A percentile compares a stretch with the other conserved stretches of the same genome.
Conservation (phyloP, 2,329 filamentous ascomycete genomes). For the Cladosporium sphaerospermum region DNA sequence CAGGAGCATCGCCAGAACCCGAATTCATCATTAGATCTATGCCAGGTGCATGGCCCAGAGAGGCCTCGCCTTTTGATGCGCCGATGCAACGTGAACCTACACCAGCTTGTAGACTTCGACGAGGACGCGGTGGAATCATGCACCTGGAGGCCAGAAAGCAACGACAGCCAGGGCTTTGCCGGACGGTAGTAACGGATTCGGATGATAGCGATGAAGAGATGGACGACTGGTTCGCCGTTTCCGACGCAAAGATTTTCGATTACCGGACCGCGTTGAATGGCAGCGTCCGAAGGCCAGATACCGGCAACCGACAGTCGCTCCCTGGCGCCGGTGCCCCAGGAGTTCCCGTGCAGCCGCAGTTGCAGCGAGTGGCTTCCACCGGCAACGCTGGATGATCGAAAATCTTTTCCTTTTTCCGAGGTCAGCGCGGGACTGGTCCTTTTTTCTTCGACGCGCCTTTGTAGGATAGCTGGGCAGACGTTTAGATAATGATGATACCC, state of each 20-base stretch:
- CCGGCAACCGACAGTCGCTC: slow-evolving; percentile 10
- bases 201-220: slow-evolving; percentile 71
- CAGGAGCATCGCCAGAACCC: slow-evolving; percentile 20
- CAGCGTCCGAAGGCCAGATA: slow-evolving; percentile 16
- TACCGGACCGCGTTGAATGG: slow-evolving; percentile 55
- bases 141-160: slow-evolving; percentile 64
- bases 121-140: slow-evolving; percentile 75
- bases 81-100: slow-evolving; percentile 16
- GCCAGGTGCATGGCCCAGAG: slow-evolving; percentile 15
- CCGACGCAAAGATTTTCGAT: slow-evolving; percentile 57
- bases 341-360: slow-evolving; percentile 4
- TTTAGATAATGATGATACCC: slow-evolving; percentile 16
- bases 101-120: slow-evolving; percentile 73
- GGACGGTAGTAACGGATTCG: slow-evolving; percentile 62
- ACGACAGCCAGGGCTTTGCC: slow-evolving; percentile 19
- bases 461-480: slow-evolving; percentile 24
- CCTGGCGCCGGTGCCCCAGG: neutral
- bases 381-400: slow-evolving; percentile 7
- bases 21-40: slow-evolving; percentile 20
- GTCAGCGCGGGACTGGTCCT: slow-evolving; percentile 2
- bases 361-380: slow-evolving; percentile 7
- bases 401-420: neutral
- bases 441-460: neutral
- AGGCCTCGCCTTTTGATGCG: slow-evolving; percentile 12
- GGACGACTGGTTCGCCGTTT: slow-evolving; percentile 34